A percentile compares a stretch with the other conserved stretches of the same genome.
Conservation (phyloP, 768 basidiomycete genomes). For the Cystofilobasidium capitatum region DNA sequence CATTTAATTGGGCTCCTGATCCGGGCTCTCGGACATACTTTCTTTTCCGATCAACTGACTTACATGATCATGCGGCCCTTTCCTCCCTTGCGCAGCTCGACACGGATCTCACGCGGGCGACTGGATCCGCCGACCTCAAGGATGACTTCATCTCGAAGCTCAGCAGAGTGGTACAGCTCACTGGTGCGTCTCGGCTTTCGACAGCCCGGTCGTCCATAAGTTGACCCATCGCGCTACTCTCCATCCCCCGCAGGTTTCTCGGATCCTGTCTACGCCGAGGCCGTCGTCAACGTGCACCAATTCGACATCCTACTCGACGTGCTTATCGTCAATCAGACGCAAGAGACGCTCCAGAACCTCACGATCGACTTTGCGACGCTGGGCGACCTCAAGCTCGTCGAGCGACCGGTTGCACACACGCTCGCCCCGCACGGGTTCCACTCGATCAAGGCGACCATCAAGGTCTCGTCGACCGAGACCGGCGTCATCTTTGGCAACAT, state of each 20-base stretch:
- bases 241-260: constrained; percentile 62
- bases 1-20: not conserved
- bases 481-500: constrained; percentile 98
- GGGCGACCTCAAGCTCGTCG: constrained; percentile 92
- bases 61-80: not conserved
- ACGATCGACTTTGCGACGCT: constrained; percentile 95
- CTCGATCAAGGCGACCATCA: constrained; percentile 96
- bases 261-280: constrained; percentile 95
- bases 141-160: constrained; percentile 94
- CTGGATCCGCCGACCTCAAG: constrained; percentile 67
- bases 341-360: constrained; percentile 88
- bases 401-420: constrained; percentile 86
- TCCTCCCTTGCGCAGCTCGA: constrained; percentile 61
- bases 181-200: constrained; percentile 48
- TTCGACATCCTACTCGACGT: constrained; percentile 96
- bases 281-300: constrained; percentile 92
- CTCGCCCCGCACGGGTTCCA: constrained; percentile 95
- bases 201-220: not conserved
- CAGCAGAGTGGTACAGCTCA: constrained; percentile 83
- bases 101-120: constrained; percentile 77
- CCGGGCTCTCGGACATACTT: not conserved
- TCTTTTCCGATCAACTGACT: not conserved
- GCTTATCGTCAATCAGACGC: constrained; percentile 88
- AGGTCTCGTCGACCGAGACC: constrained; percentile 94
- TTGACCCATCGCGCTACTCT: not conserved